phyloP scores from a whole-genome alignment of 2,329 filamentous ascomycete species.

The Zopfia rhizophila region DNA sequence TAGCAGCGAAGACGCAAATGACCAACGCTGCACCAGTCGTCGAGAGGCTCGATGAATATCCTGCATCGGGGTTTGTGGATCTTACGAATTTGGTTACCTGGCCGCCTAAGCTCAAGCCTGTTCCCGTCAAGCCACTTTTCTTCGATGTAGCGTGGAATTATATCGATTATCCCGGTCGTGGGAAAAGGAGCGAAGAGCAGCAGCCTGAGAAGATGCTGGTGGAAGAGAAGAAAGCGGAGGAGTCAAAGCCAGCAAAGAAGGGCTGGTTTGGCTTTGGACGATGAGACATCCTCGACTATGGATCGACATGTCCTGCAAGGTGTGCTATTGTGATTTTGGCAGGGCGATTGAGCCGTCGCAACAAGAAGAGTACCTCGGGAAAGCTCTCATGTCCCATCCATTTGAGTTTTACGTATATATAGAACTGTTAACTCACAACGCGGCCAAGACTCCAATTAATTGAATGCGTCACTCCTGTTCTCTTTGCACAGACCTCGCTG shows the following conservation, averaged over 20 bases:
- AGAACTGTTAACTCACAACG: too few species aligned
- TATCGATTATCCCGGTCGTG: slow-evolving; percentile 83
- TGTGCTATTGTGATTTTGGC: too few species aligned
- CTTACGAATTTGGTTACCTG: slow-evolving; percentile 85
- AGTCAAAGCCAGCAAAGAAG: slow-evolving; percentile 57
- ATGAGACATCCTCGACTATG: too few species aligned
- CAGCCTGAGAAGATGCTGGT: slow-evolving; percentile 31
- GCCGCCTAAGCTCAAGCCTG: slow-evolving; percentile 81
- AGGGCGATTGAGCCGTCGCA: not conserved
- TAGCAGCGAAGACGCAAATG: slow-evolving; percentile 58
- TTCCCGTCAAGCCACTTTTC: slow-evolving; percentile 95
- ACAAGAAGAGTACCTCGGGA: too few species aligned
- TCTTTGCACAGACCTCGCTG: too few species aligned
- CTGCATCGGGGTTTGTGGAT: slow-evolving; percentile 72
- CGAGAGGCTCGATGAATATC: slow-evolving; percentile 80
- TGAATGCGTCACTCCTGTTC: too few species aligned
- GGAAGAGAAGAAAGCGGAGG: slow-evolving; percentile 37
- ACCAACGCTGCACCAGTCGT: slow-evolving; percentile 70
- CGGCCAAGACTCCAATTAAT: too few species aligned
- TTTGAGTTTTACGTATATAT: too few species aligned
- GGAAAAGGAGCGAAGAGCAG: slow-evolving; percentile 38
- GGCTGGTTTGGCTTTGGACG: slow-evolving; percentile 64
- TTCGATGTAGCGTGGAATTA: slow-evolving; percentile 98
- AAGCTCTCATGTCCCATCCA: too few species aligned
- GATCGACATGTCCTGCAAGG: too few species aligned